Conservation (phyloP, 148 eudicot genomes). For the Persicaria tinctoria region DNA sequence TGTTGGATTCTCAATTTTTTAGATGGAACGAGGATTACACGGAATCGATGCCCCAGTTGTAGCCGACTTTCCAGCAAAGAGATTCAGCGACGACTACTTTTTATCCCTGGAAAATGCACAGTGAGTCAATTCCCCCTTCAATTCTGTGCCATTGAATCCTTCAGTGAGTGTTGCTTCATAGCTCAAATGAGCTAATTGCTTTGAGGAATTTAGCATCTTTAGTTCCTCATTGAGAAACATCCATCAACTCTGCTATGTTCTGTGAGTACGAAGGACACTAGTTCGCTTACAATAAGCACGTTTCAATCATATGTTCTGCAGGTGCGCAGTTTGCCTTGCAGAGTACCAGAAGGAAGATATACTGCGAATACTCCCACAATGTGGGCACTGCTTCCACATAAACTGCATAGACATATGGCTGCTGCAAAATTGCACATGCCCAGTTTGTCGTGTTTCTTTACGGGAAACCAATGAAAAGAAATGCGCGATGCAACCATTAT, state of each 20-base stretch:
- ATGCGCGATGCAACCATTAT: constrained; percentile 42
- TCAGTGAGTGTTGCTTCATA: constrained; percentile 31
- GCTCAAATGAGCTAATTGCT: background rate
- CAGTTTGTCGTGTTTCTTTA: constrained; percentile 76
- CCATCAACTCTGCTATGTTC: too few species aligned
- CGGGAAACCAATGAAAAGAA: constrained; percentile 58
- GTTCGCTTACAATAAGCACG: too few species aligned
- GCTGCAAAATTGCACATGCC: constrained; percentile 80
- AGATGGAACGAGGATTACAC: constrained; percentile 78
- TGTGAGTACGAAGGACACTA: too few species aligned
- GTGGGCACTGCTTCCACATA: constrained; percentile 77
- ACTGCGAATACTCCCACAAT: constrained; percentile 62
- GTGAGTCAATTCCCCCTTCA: constrained; percentile 34
- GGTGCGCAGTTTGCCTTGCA: constrained; percentile 75
- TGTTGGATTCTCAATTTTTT: constrained; percentile 15
- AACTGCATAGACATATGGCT: constrained; percentile 85
- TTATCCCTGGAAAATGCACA: constrained; percentile 52
- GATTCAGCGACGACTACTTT: constrained; percentile 56
- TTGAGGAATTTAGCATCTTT: background rate
- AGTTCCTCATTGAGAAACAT: background rate
- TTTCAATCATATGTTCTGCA: constrained; percentile 18
- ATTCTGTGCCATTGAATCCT: background rate
- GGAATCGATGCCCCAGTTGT: constrained; percentile 60
- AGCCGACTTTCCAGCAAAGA: constrained; percentile 70
- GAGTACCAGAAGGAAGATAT: constrained; percentile 67